Evolutionary conservation across 352 stramenopile species (phyloP).

Genomic region (Phytophthora idaei): DNA sequence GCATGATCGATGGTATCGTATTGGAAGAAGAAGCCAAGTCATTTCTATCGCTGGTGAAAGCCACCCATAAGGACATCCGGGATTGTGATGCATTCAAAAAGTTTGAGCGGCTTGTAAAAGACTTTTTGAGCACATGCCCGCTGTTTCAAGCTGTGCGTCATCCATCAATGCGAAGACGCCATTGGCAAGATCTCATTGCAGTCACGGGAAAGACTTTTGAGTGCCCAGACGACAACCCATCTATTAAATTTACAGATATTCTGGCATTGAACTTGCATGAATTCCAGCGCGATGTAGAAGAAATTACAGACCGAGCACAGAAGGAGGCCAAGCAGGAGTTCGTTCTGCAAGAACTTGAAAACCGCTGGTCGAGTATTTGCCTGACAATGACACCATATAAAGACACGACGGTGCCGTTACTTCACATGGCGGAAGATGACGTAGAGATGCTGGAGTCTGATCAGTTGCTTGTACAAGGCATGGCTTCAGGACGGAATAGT

Average conservation of each 20-base stretch:
- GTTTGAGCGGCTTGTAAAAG: slow-evolving; percentile 76
- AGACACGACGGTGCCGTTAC: slow-evolving; percentile 79
- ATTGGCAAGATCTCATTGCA: slow-evolving; percentile 75
- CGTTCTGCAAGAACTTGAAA: slow-evolving; percentile 79
- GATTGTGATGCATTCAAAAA: slow-evolving; percentile 92
- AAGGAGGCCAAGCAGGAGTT: slow-evolving; percentile 93
- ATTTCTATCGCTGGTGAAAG: slow-evolving; percentile 89
- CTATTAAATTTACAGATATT: slow-evolving; percentile 81
- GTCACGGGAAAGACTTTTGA: slow-evolving; percentile 65
- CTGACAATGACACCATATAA: slow-evolving; percentile 91
- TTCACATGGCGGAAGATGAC: slow-evolving; percentile 93
- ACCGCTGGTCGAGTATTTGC: slow-evolving; percentile 68
- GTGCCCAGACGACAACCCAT: slow-evolving; percentile 69
- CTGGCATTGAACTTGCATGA: slow-evolving; percentile 84
- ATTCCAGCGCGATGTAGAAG: slow-evolving; percentile 85
- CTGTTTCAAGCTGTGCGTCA: slow-evolving; percentile 82
- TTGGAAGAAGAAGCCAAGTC: slow-evolving; percentile 94
- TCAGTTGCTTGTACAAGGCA: slow-evolving; percentile 94
- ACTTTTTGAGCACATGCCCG: slow-evolving; percentile 80
- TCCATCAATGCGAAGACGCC: slow-evolving; percentile 71
- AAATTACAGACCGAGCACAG: slow-evolving; percentile 90
- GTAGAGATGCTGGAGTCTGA: slow-evolving; percentile 95
- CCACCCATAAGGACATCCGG: slow-evolving; percentile 85
- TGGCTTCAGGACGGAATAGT: slow-evolving; percentile 82
- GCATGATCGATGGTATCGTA: slow-evolving; percentile 89